Conservation (phyloP, 2,329 filamentous ascomycete genomes). For the Tolypocladium ovalisporum region DNA sequence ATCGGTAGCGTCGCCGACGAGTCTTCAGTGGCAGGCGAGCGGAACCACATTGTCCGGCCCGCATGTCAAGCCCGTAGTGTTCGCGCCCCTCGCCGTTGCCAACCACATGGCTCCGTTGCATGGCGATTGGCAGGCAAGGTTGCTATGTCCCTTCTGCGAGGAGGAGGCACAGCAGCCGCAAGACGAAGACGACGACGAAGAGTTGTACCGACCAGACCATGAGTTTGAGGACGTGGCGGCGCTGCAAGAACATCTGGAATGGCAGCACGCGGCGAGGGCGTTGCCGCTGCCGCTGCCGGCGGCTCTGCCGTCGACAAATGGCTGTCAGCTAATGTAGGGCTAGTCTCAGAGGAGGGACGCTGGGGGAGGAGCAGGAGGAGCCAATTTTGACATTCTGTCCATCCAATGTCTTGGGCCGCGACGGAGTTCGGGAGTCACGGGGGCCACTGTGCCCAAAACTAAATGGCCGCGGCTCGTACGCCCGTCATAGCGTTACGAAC, state of each 20-base stretch:
- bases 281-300: slow-evolving; percentile 23
- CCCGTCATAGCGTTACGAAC: slow-evolving; percentile 2
- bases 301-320: slow-evolving; percentile 20
- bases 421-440: neutral
- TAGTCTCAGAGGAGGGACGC: no score
- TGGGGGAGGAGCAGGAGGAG: neutral
- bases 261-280: slow-evolving; percentile 37
- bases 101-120: slow-evolving; percentile 41
- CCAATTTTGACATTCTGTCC: neutral
- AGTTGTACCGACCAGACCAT: slow-evolving; percentile 34
- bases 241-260: slow-evolving; percentile 45
- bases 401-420: neutral
- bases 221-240: slow-evolving; percentile 38
- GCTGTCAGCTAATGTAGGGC: slow-evolving; percentile 34
- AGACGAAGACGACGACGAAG: slow-evolving; percentile 38
- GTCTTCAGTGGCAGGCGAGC: slow-evolving; percentile 41
- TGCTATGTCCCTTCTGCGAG: slow-evolving; percentile 48
- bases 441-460: neutral
- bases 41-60: slow-evolving; percentile 28
- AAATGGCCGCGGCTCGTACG: neutral
- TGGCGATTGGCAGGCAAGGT: slow-evolving; percentile 39
- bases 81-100: slow-evolving; percentile 45
- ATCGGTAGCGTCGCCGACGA: slow-evolving; percentile 11
- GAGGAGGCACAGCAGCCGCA: slow-evolving; percentile 32
- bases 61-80: slow-evolving; percentile 40